Evolutionary conservation across 2,329 filamentous ascomycete genomes (phyloP).

Genomic region (Colletotrichum navitas): DNA sequence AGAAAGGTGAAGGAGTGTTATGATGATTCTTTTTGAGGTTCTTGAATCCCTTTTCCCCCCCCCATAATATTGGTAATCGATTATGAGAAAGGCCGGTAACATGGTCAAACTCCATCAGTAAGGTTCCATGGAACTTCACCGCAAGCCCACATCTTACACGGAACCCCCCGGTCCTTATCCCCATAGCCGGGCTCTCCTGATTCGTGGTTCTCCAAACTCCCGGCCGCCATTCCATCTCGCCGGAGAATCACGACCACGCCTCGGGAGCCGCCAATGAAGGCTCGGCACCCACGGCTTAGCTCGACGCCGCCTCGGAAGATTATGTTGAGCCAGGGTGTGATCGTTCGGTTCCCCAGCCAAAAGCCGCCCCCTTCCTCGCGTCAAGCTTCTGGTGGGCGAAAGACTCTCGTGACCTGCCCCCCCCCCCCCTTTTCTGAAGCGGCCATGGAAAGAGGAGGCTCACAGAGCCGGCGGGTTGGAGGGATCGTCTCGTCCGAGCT

Average conservation of each 20-base stretch:
- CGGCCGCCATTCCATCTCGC: conserved; percentile 1
- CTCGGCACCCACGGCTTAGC: not conserved
- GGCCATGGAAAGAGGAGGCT: not conserved
- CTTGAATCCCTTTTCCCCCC: not conserved
- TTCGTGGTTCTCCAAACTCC: conserved; percentile 36
- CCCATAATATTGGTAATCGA: too few relatives aligned
- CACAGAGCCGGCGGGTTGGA: not conserved
- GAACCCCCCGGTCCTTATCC: not conserved
- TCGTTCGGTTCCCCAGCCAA: not conserved
- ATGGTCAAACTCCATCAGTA: not conserved
- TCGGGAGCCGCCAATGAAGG: conserved; percentile 28
- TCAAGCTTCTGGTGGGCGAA: not conserved
- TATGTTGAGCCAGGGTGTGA: conserved; percentile 2
- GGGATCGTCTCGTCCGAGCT: conserved; percentile 18
- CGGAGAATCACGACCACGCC: not conserved
- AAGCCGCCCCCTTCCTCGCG: not conserved
- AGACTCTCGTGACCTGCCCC: conserved; percentile 24
- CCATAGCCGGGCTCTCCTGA: conserved; percentile 30
- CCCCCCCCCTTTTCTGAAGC: not conserved
- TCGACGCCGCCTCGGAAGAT: not conserved
- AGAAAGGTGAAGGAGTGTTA: not conserved
- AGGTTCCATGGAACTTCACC: not conserved
- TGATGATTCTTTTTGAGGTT: not conserved
- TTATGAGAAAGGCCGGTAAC: too few relatives aligned
- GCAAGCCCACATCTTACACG: not conserved